phyloP scores from a whole-genome alignment of 2,329 filamentous ascomycete genomes.

The Coniochaeta sp. region DNA sequence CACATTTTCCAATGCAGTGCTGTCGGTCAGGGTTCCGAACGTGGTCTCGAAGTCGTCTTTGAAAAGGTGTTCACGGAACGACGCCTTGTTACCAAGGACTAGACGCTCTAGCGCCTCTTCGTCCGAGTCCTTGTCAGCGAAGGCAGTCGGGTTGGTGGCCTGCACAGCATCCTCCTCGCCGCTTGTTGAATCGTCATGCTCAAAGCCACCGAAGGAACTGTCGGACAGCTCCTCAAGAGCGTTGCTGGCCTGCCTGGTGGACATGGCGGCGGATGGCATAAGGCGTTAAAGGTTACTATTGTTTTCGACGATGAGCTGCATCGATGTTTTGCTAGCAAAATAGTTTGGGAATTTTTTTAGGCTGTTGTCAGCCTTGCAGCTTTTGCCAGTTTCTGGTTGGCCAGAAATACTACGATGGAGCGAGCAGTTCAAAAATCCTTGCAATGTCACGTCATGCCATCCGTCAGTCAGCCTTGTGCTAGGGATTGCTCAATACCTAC shows the following conservation, averaged over 20 bases:
- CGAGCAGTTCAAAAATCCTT: neutral
- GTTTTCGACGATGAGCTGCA: neutral
- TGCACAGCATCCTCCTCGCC: neutral
- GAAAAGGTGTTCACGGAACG: constrained; percentile 70
- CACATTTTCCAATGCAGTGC: constrained; percentile 5
- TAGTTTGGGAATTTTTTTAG: neutral
- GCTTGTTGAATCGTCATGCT: neutral
- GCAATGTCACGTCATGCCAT: neutral
- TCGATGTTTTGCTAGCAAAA: neutral
- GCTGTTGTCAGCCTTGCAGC: neutral
- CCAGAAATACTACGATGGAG: neutral
- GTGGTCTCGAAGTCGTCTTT: constrained; percentile 35
- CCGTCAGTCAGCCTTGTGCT: neutral
- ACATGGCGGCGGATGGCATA: neutral
- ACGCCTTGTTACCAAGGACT: constrained; percentile 80
- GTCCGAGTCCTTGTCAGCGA: constrained; percentile 65
- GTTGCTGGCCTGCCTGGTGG: neutral
- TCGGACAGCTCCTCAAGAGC: neutral
- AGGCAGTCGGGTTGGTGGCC: neutral
- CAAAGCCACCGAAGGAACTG: neutral
- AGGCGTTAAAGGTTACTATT: too few relatives aligned
- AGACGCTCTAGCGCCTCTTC: constrained; percentile 83
- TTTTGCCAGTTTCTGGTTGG: neutral
- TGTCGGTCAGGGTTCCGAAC: constrained; percentile 9
- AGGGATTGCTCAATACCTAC: too few relatives aligned